Percentiles rank a stretch among this genome's conserved stretches.
These are phyloP conservation scores for Rubroshorea leprosula DNA, from an alignment of 345 rosid genomes.

Conservation along the genomic window DNA sequence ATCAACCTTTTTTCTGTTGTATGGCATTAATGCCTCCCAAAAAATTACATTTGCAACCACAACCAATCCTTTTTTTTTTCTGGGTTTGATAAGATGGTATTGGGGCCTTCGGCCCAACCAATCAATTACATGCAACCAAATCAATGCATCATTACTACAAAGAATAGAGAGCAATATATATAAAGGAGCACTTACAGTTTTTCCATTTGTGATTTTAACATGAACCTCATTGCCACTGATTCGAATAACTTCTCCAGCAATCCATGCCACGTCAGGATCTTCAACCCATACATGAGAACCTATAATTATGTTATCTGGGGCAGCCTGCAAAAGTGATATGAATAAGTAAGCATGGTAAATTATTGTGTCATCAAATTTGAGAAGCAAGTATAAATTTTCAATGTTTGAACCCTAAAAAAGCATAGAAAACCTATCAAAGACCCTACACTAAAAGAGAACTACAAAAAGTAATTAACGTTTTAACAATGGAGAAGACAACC, in stretches of 20 bases:
- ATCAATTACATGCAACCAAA: background rate
- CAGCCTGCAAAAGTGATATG: conserved; percentile 47
- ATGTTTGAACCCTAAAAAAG: no score
- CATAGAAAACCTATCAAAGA: no score
- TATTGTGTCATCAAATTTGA: no score
- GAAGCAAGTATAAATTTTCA: no score
- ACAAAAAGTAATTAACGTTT: background rate
- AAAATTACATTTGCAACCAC: no score
- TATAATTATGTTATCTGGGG: conserved; percentile 73
- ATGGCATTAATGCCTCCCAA: background rate
- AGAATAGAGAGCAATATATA: background rate
- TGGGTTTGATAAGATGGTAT: no score
- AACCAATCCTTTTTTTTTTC: background rate
- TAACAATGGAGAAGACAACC: background rate
- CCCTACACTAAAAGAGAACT: background rate
- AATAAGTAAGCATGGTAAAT: conserved; percentile 1
- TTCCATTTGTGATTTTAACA: conserved; percentile 57
- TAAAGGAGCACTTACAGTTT: conserved; percentile 49
- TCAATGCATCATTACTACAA: background rate
- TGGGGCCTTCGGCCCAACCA: background rate
- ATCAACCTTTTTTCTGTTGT: background rate
- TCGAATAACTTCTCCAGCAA: conserved; percentile 83
- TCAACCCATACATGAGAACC: conserved; percentile 99
- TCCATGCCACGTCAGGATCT: conserved; percentile 77
- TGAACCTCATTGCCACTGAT: conserved; percentile 73